Conservation (phyloP, 768 basidiomycete genomes). For the Mycena vulgaris region DNA sequence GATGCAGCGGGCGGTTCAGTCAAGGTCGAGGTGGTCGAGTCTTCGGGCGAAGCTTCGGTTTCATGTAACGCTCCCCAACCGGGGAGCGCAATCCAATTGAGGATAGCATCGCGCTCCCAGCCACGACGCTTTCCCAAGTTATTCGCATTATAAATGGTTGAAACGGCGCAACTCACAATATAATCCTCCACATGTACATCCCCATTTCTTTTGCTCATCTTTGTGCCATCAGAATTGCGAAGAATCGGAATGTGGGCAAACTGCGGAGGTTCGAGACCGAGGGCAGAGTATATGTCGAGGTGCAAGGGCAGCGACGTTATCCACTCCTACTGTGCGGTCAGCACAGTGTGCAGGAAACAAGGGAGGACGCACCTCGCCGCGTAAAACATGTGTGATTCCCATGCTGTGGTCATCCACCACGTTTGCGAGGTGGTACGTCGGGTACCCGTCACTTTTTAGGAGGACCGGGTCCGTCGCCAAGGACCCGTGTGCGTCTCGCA, state of each 20-base stretch:
- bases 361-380: constrained; percentile 82
- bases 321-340: constrained; percentile 83
- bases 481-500: constrained; percentile 83
- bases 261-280: constrained; percentile 78
- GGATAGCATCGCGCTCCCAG: constrained; percentile 90
- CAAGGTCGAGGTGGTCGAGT: constrained; percentile 36
- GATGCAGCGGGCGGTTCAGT: constrained; percentile 28
- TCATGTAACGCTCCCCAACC: constrained; percentile 86
- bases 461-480: constrained; percentile 92
- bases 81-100: constrained; percentile 96
- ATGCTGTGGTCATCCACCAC: constrained; percentile 97
- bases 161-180: constrained; percentile 68
- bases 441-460: constrained; percentile 92
- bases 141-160: neutral
- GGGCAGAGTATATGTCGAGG: constrained; percentile 87
- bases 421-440: constrained; percentile 96
- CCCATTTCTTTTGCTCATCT: constrained; percentile 95
- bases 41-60: constrained; percentile 40
- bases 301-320: constrained; percentile 93
- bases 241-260: constrained; percentile 95
- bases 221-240: constrained; percentile 90
- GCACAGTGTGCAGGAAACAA: neutral
- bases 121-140: constrained; percentile 74
- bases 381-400: constrained; percentile 95
- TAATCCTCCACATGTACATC: constrained; percentile 92